A percentile compares a stretch with the other conserved stretches of the same genome.
Conservation (phyloP, 495 filamentous ascomycete genomes). For the Cercophora samala region DNA sequence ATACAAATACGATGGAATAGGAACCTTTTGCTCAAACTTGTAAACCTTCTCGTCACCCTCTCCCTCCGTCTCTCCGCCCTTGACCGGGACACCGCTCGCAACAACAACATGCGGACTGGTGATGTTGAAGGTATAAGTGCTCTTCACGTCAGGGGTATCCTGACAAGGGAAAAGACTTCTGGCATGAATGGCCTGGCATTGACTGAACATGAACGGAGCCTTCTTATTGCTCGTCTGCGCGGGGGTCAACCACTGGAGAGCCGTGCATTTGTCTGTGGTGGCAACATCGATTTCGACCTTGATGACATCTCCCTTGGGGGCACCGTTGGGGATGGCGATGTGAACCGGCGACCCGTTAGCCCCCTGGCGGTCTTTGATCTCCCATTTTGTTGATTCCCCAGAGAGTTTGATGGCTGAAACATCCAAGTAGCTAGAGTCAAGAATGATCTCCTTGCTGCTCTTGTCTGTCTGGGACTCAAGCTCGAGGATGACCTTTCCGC, state of each 20-base stretch:
- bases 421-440: constrained; percentile 81
- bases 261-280: constrained; percentile 85
- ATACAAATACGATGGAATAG: constrained; percentile 92
- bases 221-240: constrained; percentile 90
- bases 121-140: constrained; percentile 83
- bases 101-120: constrained; percentile 82
- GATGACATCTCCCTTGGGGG: constrained; percentile 58
- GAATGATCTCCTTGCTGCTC: constrained; percentile 67
- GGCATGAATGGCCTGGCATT: constrained; percentile 95
- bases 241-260: constrained; percentile 87
- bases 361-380: constrained; percentile 61
- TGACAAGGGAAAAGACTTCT: constrained; percentile 93
- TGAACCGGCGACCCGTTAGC: constrained; percentile 78
- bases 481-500: constrained; percentile 69
- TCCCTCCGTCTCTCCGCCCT: constrained; percentile 37
- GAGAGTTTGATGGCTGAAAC: constrained; percentile 62
- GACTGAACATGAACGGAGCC: constrained; percentile 94
- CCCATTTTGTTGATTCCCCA: constrained; percentile 55
- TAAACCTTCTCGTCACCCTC: constrained; percentile 60
- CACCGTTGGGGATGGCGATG: constrained; percentile 62
- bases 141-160: constrained; percentile 94
- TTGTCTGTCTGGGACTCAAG: constrained; percentile 68
- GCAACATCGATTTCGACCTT: constrained; percentile 56
- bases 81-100: constrained; percentile 75
- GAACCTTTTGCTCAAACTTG: constrained; percentile 81